Evolutionary conservation across 805 yeast genomes (phyloP), one percentile per base, ranked within the genome.

Genomic region (Huiozyma naganishii): DNA sequence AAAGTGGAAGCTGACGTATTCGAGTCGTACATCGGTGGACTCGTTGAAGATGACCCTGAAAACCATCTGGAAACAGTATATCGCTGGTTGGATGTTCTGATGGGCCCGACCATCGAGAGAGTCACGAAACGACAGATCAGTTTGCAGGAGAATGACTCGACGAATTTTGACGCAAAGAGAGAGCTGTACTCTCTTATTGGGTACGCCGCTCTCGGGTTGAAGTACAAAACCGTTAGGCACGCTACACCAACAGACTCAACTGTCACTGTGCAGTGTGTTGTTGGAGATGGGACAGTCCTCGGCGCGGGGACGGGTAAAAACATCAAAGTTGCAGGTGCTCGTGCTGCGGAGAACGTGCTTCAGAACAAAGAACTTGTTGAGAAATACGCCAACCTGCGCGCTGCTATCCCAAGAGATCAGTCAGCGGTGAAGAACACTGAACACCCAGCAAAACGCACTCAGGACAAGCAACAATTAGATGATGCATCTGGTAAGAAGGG

Each of bases 11-110:
- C 97, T 0, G 98, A 90, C 68, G 78, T 83, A 0, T 85, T 90
- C 58, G 98, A 92, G 64, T 96, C 97, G 0, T 90, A 90, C 52
- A 72, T 92, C 39, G 97, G 95, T 6, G 98, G 94, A 0, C 62
- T 90, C 30, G 68, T 76, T 23, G 94, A 84, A 49, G 67, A 73
- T 37, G 62, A 67, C 23, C 57, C 61, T 36, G 65, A 65, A 9
- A 61, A 65, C 12, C 74, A 77, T 47, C 65, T 73, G 41, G 58
- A 66, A 2, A 69, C 62, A 23, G 71, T 83, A 6, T 71, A 72
- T 49, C 61, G 67, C 9, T 83, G 90, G 90, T 57, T 83, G 28
- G 53, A 59, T 6, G 59, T 66, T 39, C 59, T 82, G 35, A 73
- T 80, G 32, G 63, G 61, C n/a, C 77, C 79, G 3, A 65, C 71